Evolutionary conservation across 176 grass and related monocot genomes (phyloP).

Genomic region (Tuctoria greenei): DNA sequence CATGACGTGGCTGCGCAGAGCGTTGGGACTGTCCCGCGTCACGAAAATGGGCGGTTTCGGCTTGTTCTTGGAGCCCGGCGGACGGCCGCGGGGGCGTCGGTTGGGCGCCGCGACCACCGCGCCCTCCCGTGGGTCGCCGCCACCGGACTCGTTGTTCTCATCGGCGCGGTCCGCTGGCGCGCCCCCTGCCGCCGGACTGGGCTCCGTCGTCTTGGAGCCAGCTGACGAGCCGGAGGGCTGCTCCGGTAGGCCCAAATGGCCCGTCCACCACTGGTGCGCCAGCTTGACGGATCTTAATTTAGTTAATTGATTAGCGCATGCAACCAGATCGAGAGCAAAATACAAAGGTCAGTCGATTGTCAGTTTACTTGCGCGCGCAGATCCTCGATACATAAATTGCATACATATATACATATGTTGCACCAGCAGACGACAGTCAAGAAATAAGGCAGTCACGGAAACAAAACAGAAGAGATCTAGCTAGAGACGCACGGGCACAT

Average conservation of each 20-base stretch:
- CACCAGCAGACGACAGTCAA: neutral
- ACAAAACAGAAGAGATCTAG: neutral
- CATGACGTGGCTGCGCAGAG: slow-evolving; percentile 91
- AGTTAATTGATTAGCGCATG: neutral
- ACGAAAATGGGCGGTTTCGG: slow-evolving; percentile 94
- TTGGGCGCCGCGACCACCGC: slow-evolving; percentile 50
- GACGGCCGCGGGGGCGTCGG: slow-evolving; percentile 77
- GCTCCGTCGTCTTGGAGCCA: slow-evolving; percentile 39
- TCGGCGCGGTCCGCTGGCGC: slow-evolving; percentile 31
- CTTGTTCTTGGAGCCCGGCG: slow-evolving; percentile 97
- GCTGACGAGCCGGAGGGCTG: slow-evolving; percentile 51
- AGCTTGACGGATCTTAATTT: slow-evolving; percentile 39
- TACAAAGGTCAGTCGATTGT: neutral
- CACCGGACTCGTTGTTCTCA: slow-evolving; percentile 49
- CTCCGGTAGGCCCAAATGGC: slow-evolving; percentile 65
- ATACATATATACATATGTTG: neutral
- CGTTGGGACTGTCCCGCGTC: slow-evolving; percentile 89
- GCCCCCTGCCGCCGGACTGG: slow-evolving; percentile 13
- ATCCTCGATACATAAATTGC: neutral
- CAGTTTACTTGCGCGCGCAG: neutral
- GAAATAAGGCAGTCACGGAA: neutral
- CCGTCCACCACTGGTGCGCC: slow-evolving; percentile 95
- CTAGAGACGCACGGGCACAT: too few relatives aligned
- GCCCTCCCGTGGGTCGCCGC: slow-evolving; percentile 50
- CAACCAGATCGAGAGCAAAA: slow-evolving; percentile 33